phyloP scores from a whole-genome alignment of 2,329 filamentous ascomycete genomes.

The Claviceps pazoutovae region DNA sequence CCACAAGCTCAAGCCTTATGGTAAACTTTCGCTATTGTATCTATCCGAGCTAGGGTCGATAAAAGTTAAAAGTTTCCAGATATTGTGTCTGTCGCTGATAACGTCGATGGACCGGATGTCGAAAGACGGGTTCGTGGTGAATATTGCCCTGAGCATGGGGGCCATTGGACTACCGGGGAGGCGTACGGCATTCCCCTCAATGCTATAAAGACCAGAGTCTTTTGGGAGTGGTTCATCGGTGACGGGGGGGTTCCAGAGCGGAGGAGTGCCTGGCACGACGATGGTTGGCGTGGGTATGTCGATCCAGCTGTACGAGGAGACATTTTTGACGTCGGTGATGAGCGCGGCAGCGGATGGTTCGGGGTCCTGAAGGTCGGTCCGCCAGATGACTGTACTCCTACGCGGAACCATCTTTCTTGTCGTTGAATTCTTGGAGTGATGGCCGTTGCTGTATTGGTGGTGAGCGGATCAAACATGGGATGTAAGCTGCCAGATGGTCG shows the following conservation, averaged over 20 bases:
- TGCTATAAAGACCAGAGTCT: conserved; percentile 28
- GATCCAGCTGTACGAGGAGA: conserved; percentile 39
- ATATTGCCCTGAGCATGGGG: conserved; percentile 31
- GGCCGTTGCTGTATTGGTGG: neutral
- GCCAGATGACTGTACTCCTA: neutral
- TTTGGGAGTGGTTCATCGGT: conserved; percentile 14
- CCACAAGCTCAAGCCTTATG: conserved; percentile 26
- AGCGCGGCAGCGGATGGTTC: neutral
- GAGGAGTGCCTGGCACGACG: conserved; percentile 25
- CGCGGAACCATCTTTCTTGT: neutral
- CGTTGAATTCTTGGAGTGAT: neutral
- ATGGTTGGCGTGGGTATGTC: conserved; percentile 27
- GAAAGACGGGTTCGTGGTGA: conserved; percentile 22
- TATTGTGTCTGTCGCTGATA: conserved; percentile 32
- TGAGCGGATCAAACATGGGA: neutral
- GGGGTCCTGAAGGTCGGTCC: neutral
- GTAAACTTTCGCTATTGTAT: conserved; percentile 20
- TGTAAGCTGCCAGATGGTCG: neutral
- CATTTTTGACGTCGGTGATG: conserved; percentile 24
- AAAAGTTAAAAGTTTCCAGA: conserved; percentile 34
- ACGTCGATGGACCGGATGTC: conserved; percentile 25
- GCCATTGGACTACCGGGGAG: conserved; percentile 29
- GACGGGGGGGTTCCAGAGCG: conserved; percentile 21
- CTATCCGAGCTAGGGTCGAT: conserved; percentile 16
- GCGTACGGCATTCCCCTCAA: conserved; percentile 31